These are phyloP conservation scores for Nepenthes gracilis DNA, from an alignment of 148 eudicot species.

Conservation along the genomic window DNA sequence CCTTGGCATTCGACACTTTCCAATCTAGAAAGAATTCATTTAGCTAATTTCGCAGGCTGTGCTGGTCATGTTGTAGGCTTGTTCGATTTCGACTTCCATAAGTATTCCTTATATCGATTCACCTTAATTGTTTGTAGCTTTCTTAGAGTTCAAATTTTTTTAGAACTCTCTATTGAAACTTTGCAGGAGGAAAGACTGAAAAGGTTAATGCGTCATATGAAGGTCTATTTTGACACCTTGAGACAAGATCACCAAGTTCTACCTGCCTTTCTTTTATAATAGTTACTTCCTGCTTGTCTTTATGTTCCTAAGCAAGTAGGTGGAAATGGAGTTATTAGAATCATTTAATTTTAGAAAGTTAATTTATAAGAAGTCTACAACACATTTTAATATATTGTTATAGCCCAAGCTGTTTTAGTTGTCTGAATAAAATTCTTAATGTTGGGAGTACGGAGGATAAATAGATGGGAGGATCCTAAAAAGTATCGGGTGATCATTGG, in stretches of 20 bases:
- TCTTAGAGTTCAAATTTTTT: neutral
- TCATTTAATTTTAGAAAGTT: neutral
- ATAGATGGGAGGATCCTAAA: too few relatives aligned
- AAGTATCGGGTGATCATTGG: too few relatives aligned
- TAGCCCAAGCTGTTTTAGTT: neutral
- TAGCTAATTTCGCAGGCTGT: too few relatives aligned
- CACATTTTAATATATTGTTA: neutral
- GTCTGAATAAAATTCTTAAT: neutral
- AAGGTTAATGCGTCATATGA: conserved; percentile 64
- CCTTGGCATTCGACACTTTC: too few relatives aligned
- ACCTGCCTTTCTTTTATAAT: neutral
- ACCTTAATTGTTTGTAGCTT: too few relatives aligned
- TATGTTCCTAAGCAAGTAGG: neutral
- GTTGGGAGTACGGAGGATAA: too few relatives aligned
- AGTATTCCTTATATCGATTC: too few relatives aligned
- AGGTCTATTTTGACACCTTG: conserved; percentile 53
- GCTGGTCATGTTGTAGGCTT: too few relatives aligned
- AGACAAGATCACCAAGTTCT: conserved; percentile 66
- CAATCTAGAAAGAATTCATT: too few relatives aligned
- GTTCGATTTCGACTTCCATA: too few relatives aligned
- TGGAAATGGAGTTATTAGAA: neutral
- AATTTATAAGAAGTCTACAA: neutral
- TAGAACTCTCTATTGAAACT: neutral
- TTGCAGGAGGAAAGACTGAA: conserved; percentile 62
- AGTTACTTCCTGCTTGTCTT: neutral